These are phyloP conservation scores for Metschnikowia arizonensis DNA, from an alignment of 805 yeast species.

Conservation along the genomic window DNA sequence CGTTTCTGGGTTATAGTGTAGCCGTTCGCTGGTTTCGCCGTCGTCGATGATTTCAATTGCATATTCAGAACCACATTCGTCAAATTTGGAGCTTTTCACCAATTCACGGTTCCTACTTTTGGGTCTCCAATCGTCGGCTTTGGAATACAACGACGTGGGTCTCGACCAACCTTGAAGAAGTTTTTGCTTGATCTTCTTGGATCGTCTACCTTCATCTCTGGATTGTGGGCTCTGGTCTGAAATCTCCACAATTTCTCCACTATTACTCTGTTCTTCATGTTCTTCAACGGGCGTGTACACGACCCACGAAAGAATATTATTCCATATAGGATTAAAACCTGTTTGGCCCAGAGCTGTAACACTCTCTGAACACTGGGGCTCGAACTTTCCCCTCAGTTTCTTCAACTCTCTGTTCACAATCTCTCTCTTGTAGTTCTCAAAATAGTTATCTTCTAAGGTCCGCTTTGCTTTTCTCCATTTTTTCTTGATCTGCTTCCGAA, in stretches of 20 bases:
- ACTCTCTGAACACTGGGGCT: background rate
- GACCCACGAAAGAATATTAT: constrained; percentile 34
- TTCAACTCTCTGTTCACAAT: background rate
- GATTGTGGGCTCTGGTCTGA: constrained; percentile 10
- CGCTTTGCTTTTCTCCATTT: constrained; percentile 4
- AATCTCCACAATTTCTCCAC: constrained; percentile 10
- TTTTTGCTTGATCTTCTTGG: constrained; percentile 1
- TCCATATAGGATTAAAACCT: constrained; percentile 36
- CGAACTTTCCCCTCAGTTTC: background rate
- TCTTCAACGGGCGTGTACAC: constrained; percentile 19
- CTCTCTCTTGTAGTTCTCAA: constrained; percentile 9
- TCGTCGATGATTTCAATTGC: constrained; percentile 27
- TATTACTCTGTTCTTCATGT: background rate
- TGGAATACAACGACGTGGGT: background rate
- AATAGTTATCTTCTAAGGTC: constrained; percentile 5
- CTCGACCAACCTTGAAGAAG: constrained; percentile 2
- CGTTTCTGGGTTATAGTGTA: constrained; percentile 31
- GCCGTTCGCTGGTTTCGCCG: constrained; percentile 22
- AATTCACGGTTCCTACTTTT: background rate
- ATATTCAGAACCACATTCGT: constrained; percentile 20
- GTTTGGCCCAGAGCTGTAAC: background rate
- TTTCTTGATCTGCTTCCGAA: constrained; percentile 5
- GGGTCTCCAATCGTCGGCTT: background rate
- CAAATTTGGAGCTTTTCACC: background rate
- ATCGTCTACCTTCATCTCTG: background rate